A percentile compares a stretch with the other conserved stretches of the same genome.
Evolutionary conservation across 768 basidiomycete genomes (phyloP).

Genomic region (Aureoboletus auriporus): DNA sequence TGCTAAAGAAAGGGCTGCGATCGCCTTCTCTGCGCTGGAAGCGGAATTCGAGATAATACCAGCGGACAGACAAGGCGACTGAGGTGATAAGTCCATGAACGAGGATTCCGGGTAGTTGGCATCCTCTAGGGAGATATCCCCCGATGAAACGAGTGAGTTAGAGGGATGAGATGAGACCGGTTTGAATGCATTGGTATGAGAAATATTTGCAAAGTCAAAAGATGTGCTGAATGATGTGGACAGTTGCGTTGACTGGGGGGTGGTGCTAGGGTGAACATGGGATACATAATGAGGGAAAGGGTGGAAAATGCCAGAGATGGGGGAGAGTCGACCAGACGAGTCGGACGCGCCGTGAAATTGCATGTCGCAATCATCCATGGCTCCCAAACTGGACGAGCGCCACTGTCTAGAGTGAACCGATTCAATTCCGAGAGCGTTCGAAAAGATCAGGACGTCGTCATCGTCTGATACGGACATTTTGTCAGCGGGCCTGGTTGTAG

Average conservation of each 20-base stretch:
- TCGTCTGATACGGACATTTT: conserved; percentile 30
- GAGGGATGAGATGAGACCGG: conserved; percentile 15
- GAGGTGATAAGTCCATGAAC: conserved; percentile 9
- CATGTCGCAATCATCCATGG: conserved; percentile 36
- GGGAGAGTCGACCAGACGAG: conserved; percentile 20
- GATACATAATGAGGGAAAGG: conserved; percentile 11
- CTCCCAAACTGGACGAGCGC: conserved; percentile 43
- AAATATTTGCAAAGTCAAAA: conserved; percentile 20
- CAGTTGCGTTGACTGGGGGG: conserved; percentile 13
- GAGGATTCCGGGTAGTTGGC: conserved; percentile 7
- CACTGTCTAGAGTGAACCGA: conserved; percentile 29
- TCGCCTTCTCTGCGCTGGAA: conserved; percentile 53
- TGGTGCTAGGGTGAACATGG: conserved; percentile 9
- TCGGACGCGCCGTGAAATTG: conserved; percentile 11
- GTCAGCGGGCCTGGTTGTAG: conserved; percentile 9
- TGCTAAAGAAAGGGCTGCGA: conserved; percentile 55
- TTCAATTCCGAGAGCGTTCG: conserved; percentile 22
- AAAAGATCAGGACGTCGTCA: conserved; percentile 56
- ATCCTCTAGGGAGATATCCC: conserved; percentile 7
- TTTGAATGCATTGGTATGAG: conserved; percentile 27
- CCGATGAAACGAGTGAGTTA: conserved; percentile 10
- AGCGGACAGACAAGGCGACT: conserved; percentile 8
- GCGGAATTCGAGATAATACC: conserved; percentile 23
- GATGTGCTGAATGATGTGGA: conserved; percentile 23
- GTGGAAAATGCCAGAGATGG: conserved; percentile 19